phyloP scores from a whole-genome alignment of 2,329 filamentous ascomycete genomes.

The Cladophialophora immunda region DNA sequence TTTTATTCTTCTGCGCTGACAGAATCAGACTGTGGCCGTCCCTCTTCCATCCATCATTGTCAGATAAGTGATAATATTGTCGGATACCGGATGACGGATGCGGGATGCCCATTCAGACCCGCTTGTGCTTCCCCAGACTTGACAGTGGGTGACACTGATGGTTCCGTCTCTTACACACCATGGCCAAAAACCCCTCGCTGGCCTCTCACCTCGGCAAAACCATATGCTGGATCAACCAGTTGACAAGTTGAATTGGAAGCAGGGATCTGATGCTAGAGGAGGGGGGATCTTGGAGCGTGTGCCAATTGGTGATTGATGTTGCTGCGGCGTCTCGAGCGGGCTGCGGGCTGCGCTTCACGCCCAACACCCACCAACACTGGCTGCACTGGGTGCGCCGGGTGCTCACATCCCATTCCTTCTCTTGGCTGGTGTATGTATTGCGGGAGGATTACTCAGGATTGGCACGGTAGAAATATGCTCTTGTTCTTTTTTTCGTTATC shows the following conservation, averaged over 20 bases:
- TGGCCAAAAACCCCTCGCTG: constrained; percentile 17
- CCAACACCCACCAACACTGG: not conserved
- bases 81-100: constrained; percentile 1
- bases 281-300: not conserved
- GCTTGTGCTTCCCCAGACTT: constrained; percentile 15
- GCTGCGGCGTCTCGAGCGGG: constrained; percentile 10
- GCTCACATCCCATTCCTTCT: not conserved
- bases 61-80: not conserved
- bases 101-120: not conserved
- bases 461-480: not conserved
- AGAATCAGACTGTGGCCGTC: not conserved
- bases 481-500: not conserved
- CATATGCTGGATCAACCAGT: not conserved
- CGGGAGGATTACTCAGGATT: not conserved
- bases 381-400: not conserved
- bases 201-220: constrained; percentile 15
- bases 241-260: not conserved
- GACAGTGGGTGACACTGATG: constrained; percentile 4
- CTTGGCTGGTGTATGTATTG: not conserved
- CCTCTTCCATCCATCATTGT: not conserved
- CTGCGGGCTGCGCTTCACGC: not conserved
- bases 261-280: constrained; percentile 2
- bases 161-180: constrained; percentile 12
- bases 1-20: not conserved
- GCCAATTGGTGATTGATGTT: constrained; percentile 5